Percentiles rank a stretch among this genome's conserved stretches.
phyloP scores from a whole-genome alignment of 768 basidiomycete species.

The Phaeolepiota aurea region DNA sequence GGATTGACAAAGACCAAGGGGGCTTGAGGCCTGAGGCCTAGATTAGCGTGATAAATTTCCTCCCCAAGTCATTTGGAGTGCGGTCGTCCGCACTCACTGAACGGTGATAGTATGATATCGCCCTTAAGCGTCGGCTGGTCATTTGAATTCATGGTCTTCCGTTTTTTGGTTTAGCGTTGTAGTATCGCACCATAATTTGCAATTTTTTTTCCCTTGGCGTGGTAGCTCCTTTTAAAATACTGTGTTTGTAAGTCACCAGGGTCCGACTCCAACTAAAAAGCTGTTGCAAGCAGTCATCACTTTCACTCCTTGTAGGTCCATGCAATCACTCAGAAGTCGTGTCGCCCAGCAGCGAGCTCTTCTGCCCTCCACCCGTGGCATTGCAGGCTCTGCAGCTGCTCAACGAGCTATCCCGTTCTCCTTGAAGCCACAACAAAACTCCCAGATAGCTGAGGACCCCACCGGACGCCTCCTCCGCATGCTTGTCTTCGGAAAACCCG shows the following conservation, averaged over 20 bases:
- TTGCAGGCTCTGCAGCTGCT: slow-evolving; percentile 20
- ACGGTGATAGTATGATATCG: too few species aligned
- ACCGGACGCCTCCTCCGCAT: slow-evolving; percentile 41
- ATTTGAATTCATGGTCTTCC: too few species aligned
- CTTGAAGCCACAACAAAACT: slow-evolving; percentile 32
- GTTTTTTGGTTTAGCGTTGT: too few species aligned
- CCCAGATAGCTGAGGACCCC: slow-evolving; percentile 26
- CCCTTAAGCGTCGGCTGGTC: too few species aligned
- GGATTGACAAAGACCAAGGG: slow-evolving; percentile 23
- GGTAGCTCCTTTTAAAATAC: too few species aligned
- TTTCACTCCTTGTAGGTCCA: too few species aligned
- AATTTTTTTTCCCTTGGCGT: too few species aligned
- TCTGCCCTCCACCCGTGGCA: slow-evolving; percentile 9
- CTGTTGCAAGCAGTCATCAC: too few species aligned
- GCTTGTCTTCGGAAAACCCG: slow-evolving; percentile 78
- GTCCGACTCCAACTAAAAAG: too few species aligned
- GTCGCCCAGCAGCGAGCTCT: background rate
- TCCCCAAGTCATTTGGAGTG: background rate
- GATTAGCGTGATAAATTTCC: background rate
- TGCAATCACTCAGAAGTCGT: background rate
- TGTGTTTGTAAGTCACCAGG: too few species aligned
- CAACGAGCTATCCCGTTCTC: slow-evolving; percentile 43
- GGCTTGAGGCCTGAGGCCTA: slow-evolving; percentile 1
- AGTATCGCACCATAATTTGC: too few species aligned
- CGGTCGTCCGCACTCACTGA: background rate